Evolutionary conservation across 2,329 filamentous ascomycete genomes (phyloP).

Genomic region (Trichoderma arundinaceum): DNA sequence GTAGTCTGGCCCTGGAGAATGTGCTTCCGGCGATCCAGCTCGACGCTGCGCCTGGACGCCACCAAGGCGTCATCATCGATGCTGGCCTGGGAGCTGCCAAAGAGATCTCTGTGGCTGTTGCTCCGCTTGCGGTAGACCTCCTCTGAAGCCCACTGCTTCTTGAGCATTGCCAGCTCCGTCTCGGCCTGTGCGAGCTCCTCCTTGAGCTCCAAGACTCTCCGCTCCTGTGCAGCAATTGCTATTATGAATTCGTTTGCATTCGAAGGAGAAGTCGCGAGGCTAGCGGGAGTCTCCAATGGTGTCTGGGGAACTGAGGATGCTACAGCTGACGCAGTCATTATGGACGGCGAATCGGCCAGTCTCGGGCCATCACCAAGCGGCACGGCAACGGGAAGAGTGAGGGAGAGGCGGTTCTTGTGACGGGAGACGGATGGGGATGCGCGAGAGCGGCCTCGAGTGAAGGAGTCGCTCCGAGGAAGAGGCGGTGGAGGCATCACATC

Average conservation of each 20-base stretch:
- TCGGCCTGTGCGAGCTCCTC: constrained; percentile 90
- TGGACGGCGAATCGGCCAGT: constrained; percentile 51
- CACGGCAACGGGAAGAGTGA: constrained; percentile 65
- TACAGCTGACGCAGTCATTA: constrained; percentile 49
- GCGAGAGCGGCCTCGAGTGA: constrained; percentile 53
- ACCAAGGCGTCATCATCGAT: constrained; percentile 43
- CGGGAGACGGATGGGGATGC: constrained; percentile 61
- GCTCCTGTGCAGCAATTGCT: constrained; percentile 89
- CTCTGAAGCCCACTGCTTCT: constrained; percentile 80
- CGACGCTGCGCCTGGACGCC: constrained; percentile 53
- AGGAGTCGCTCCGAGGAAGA: constrained; percentile 33
- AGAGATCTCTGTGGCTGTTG: constrained; percentile 38
- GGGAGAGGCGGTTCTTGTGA: constrained; percentile 62
- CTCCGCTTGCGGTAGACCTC: constrained; percentile 78
- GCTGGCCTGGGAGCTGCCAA: constrained; percentile 15
- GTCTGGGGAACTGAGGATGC: constrained; percentile 56
- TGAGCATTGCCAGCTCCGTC: constrained; percentile 73
- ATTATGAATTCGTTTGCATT: constrained; percentile 77
- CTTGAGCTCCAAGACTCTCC: constrained; percentile 84
- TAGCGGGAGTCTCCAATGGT: constrained; percentile 52
- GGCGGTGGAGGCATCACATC: constrained; percentile 47
- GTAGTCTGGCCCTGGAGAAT: constrained; percentile 60
- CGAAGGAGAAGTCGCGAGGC: constrained; percentile 49
- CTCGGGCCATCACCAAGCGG: constrained; percentile 51
- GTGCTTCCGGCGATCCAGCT: constrained; percentile 76